Evolutionary conservation across 2,329 filamentous ascomycete genomes (phyloP).

Genomic region (Bisporella sp.): DNA sequence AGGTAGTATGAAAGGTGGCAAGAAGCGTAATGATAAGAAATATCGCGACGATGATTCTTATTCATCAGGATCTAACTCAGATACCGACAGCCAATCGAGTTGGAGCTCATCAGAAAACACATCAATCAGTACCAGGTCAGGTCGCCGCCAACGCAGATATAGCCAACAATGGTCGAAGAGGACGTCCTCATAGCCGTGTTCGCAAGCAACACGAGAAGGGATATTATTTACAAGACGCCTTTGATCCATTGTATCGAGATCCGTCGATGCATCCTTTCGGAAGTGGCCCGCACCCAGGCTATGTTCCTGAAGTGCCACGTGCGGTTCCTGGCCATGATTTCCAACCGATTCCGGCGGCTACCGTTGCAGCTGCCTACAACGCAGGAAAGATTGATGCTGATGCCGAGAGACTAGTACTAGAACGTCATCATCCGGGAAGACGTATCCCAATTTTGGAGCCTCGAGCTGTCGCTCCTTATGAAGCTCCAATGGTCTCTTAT

Average conservation of each 20-base stretch:
- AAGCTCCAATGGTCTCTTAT: neutral
- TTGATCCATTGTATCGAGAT: no score
- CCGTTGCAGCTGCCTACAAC: conserved; percentile 18
- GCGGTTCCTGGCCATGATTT: neutral
- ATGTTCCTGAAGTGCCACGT: conserved; percentile 17
- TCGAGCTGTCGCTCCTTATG: conserved; percentile 4
- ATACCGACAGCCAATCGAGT: conserved; percentile 8
- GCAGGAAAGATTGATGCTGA: conserved; percentile 20
- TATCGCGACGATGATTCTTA: conserved; percentile 4
- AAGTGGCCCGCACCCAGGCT: conserved; percentile 1
- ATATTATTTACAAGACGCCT: no score
- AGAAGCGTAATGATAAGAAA: neutral
- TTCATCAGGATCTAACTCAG: conserved; percentile 7
- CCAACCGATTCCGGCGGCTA: neutral
- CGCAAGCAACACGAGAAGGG: conserved; percentile 11
- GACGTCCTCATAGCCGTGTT: conserved; percentile 15
- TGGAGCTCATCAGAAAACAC: conserved; percentile 9
- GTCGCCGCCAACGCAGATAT: neutral
- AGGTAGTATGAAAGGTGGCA: neutral
- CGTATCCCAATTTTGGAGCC: conserved; percentile 6
- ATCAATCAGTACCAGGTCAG: conserved; percentile 12
- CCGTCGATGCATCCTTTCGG: conserved; percentile 9
- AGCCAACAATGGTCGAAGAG: conserved; percentile 1
- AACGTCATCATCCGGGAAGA: conserved; percentile 8
- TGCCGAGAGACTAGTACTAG: conserved; percentile 15